Evolutionary conservation across 495 filamentous ascomycete species (phyloP), one percentile per base, ranked within the genome.

Genomic region (Aspergillus baeticus): DNA sequence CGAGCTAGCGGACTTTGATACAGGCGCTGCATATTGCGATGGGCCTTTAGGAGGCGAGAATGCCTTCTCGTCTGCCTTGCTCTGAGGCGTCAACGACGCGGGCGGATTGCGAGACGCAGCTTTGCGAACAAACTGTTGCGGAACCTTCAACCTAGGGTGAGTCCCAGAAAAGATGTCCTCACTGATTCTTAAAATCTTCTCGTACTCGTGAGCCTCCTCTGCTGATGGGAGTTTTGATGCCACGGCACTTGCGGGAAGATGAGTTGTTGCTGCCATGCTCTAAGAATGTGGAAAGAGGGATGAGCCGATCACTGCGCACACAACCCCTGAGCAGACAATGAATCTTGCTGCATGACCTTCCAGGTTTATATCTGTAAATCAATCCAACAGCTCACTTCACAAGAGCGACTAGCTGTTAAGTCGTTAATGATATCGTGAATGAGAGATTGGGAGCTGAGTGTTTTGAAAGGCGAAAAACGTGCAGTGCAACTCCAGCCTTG

Each of bases 101-200:
- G 71, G 58, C 60, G 61, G 51, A 65, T 62, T 67, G 58, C 67
- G 69, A 51, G 57, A 56, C 55, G 51, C 68, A 44, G 60, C 60
- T 61, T 86, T 86, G 60, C 77, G 81, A 61, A 82, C 69, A 56
- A 82, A 77, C 58, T 80, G 75, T 49, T 81, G 71, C 20, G 85
- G 84, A 45, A 87, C 79, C 58, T 86, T 91, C 70, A 92, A 81
- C 59, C 83, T 82, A 47, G 88, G 83, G 70, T 94, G 89, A 61
- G 80, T 84, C 48, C 87, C 87, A 58, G 86, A 78, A 69, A 88
- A 79, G 53, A 96, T 81, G 44, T 87, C 81, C 77, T 93, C 86
- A 62, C 84, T 87, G 62, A 96, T 84, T 54, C 72, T 80, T 51
- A 92, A 67, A 62, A 96, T 86, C 66, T 87, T 90, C 63, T 87